Evolutionary conservation across 306 rosid genomes (phyloP).

Genomic region (Inga oerstediana): DNA sequence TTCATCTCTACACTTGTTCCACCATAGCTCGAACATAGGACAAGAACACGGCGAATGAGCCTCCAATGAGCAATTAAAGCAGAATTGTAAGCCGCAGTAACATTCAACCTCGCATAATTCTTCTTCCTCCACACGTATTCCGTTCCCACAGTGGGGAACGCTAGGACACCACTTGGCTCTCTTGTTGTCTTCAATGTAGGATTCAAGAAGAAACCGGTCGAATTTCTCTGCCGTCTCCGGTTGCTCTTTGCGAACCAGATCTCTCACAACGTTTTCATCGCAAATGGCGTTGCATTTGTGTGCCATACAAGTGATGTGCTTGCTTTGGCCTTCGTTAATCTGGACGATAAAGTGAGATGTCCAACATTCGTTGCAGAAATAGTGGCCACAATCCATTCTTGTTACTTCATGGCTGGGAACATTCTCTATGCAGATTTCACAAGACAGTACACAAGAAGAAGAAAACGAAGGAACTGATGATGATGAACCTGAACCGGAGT

Average conservation of each 20-base stretch:
- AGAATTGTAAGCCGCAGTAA: constrained; percentile 85
- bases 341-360: constrained; percentile 57
- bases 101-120: constrained; percentile 90
- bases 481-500: constrained; percentile 3
- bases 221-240: constrained; percentile 62
- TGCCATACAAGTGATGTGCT: constrained; percentile 69
- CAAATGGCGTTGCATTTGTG: constrained; percentile 74
- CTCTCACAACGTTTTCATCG: constrained; percentile 60
- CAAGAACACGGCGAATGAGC: constrained; percentile 99
- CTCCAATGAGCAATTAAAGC: constrained; percentile 77
- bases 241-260: constrained; percentile 50
- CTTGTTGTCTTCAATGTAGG: constrained; percentile 72
- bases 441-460: constrained; percentile 1
- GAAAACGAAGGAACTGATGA: constrained; percentile 25
- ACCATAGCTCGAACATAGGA: constrained; percentile 95
- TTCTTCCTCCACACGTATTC: constrained; percentile 86
- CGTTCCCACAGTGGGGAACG: constrained; percentile 84
- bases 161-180: constrained; percentile 79
- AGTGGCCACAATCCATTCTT: constrained; percentile 69
- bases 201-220: constrained; percentile 73
- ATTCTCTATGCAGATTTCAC: constrained; percentile 65
- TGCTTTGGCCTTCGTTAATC: constrained; percentile 74
- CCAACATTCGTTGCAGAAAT: constrained; percentile 47
- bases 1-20: constrained; percentile 88
- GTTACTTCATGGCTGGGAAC: constrained; percentile 49